These are phyloP conservation scores for Cercospora canescens DNA, from an alignment of 2,329 filamentous ascomycete species.

Conservation along the genomic window DNA sequence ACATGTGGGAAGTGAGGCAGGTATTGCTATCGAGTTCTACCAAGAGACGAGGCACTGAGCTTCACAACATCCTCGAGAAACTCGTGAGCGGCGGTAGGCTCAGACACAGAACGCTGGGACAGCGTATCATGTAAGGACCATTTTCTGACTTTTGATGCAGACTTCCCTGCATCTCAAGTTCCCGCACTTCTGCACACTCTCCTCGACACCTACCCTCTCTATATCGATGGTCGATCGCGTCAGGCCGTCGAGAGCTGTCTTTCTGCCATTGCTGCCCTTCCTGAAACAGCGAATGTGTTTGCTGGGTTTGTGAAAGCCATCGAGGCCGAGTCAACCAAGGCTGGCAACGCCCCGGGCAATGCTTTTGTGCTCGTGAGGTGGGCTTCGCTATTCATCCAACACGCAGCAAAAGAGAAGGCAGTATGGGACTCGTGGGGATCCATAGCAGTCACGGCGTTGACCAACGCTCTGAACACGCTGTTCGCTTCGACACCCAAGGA, in stretches of 20 bases:
- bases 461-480: slow-evolving; percentile 76
- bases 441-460: slow-evolving; percentile 68
- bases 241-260: slow-evolving; percentile 82
- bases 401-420: slow-evolving; percentile 59
- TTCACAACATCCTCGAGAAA: slow-evolving; percentile 46
- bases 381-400: slow-evolving; percentile 77
- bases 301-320: slow-evolving; percentile 66
- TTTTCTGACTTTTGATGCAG: slow-evolving; percentile 20
- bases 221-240: slow-evolving; percentile 81
- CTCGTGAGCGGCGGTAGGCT: slow-evolving; percentile 46
- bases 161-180: slow-evolving; percentile 25
- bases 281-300: slow-evolving; percentile 59
- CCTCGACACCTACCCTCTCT: slow-evolving; percentile 84
- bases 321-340: slow-evolving; percentile 72
- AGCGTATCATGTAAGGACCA: slow-evolving; percentile 1
- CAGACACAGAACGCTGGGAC: background rate
- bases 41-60: slow-evolving; percentile 48
- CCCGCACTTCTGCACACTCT: slow-evolving; percentile 62
- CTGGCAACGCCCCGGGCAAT: slow-evolving; percentile 73
- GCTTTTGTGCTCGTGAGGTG: slow-evolving; percentile 90
- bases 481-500: slow-evolving; percentile 64
- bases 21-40: slow-evolving; percentile 50
- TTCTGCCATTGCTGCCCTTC: slow-evolving; percentile 61
- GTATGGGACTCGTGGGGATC: slow-evolving; percentile 65
- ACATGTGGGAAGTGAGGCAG: slow-evolving; percentile 34